Base-by-base conservation (phyloP, 148 eudicot species). In the Dianthus caryophyllus region DNA sequence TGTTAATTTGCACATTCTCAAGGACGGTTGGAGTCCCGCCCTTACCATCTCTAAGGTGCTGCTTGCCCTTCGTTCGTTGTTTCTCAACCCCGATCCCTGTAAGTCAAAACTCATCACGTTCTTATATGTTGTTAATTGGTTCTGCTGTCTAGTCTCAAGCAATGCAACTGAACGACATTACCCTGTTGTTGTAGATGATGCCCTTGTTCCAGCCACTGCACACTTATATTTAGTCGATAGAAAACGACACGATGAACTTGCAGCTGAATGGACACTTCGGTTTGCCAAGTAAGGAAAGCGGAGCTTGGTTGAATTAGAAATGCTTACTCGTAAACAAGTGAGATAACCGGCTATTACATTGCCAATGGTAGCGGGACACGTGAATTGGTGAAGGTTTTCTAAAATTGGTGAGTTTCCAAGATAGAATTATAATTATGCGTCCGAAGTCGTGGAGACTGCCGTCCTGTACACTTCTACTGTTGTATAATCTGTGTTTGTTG, bases 1-100 rank as follows among this genome's bases (percentile, higher is more conserved):
- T 53, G 81, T 86, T 44, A 83, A 82, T 71, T 79, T 94, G 80
- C 90, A 84, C 18, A 85, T 90, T 70, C 77, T 94, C 61, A 90
- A 90, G 68, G 96, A 94, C 52, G 83, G 86, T 49, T 94, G 97
- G 97, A 94, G 99, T 71, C 97, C 99, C 0, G 93, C 99, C 58
- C 79, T 90, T 33, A 88, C 99, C 46, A 94, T 90, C 75, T 88
- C 89, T 22, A 78, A 88, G 71, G 83, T 94, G 68, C 79, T 94
- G 9, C 81, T 86, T 56, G 90, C 97, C 2, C 66, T 95, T 46
- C 79, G 81, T 79, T 78, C 91, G 43, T 71, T 90, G 30, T 88
- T 94, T 71, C 78, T 84, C 27, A 85, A 46, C 73, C 97, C 96
- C 50, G 85, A 84, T 50, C 82, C 89, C 18, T 84, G 99, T 90